Conservation (phyloP, 2,329 filamentous ascomycete genomes). For the Aspergillus sp. region DNA sequence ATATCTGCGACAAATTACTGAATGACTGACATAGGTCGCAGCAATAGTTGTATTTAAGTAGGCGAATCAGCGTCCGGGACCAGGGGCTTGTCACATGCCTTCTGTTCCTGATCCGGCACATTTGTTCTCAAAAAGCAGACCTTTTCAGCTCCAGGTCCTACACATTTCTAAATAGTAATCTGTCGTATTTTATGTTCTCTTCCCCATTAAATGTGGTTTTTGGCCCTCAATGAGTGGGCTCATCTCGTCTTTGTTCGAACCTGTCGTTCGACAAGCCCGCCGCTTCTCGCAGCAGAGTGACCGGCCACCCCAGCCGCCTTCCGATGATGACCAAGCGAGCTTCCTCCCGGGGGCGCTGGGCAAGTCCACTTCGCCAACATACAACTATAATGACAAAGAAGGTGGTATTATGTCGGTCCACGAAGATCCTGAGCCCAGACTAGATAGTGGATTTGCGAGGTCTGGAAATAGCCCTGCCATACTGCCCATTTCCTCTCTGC, state of each 20-base stretch:
- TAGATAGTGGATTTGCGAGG: slow-evolving; percentile 14
- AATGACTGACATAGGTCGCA: too few species aligned
- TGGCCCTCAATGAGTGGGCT: slow-evolving; percentile 40
- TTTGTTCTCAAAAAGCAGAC: background rate
- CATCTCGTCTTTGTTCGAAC: slow-evolving; percentile 39
- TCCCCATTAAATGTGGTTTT: slow-evolving; percentile 10
- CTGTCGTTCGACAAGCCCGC: slow-evolving; percentile 39
- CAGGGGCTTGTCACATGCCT: slow-evolving; percentile 10
- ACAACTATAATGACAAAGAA: slow-evolving; percentile 8
- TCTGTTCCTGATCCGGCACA: slow-evolving; percentile 7
- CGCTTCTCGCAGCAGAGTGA: slow-evolving; percentile 28
- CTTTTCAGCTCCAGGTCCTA: background rate
- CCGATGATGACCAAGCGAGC: slow-evolving; percentile 17
- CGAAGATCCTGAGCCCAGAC: slow-evolving; percentile 4
- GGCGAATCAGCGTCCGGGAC: slow-evolving; percentile 1
- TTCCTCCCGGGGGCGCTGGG: slow-evolving; percentile 9
- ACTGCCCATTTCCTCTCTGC: slow-evolving; percentile 7
- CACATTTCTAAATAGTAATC: background rate
- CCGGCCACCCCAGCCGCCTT: slow-evolving; percentile 12
- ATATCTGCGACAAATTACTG: too few species aligned
- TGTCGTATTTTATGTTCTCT: slow-evolving; percentile 1
- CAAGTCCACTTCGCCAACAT: slow-evolving; percentile 12
- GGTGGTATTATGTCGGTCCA: slow-evolving; percentile 8
- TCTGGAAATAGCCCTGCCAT: slow-evolving; percentile 17
- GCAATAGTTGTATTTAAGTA: background rate